Base-by-base conservation (phyloP, 352 stramenopile species). In the Phytophthora syringae region DNA sequence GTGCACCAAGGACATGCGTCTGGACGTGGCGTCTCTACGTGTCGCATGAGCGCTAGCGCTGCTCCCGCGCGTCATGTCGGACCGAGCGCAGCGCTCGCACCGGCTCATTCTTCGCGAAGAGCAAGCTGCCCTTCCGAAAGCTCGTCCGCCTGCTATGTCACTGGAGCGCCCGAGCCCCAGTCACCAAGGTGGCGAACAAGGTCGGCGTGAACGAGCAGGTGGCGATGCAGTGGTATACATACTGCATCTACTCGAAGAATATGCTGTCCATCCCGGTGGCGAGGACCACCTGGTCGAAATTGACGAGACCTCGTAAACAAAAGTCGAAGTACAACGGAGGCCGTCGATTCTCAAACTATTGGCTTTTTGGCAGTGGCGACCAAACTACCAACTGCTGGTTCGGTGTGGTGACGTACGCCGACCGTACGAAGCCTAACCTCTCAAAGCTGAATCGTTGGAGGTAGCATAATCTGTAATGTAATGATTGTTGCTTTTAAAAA, bases 301-400 rank as follows among this genome's bases (percentile, higher is more conserved):
- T 7, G 21, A 34, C 43, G 43, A 51, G 7, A 51, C 24, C 3
- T 30, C n/a, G 12, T 7, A 43, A 5, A 59, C 40, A 18, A 50
- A 59, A 50, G 45, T 4, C 36, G 22, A 60, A 60, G 25, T 52
- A 52, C 24, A 18, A 39, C n/a, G n/a, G 52, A 0, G 37, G 52
- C 25, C 10, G 24, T 12, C 20, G 13, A 3, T 32, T 20, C 7
- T 9, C 20, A 2, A 40, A 60, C 52, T 36, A n/a, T 7, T 60
- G 52, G 52, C 18, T 52, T 0, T 60, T 60, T 18, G 52, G 52
- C 2, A 20, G 52, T 0, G 52, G 52, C 7, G 32, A 60, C 21
- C 52, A 40, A 10, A 60, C 13, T 7, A 34, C 52, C 6, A 10
- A 21, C 15, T 27, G 24, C n/a, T 52, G 52, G 52, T 60, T 60